Evolutionary conservation across 2,329 filamentous ascomycete species (phyloP).

Genomic region (Macrophomina pseudophaseolina): DNA sequence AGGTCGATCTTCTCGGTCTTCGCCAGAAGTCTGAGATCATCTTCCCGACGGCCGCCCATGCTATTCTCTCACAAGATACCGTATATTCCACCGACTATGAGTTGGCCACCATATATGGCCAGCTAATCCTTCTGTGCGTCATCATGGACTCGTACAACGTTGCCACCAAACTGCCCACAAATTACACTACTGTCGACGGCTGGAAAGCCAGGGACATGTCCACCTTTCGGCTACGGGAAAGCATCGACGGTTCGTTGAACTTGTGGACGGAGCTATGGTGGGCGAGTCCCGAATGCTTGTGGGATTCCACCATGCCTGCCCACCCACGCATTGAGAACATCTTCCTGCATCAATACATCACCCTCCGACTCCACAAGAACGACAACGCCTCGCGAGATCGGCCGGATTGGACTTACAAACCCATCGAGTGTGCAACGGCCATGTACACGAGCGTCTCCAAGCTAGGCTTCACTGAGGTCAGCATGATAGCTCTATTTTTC

Average conservation of each 20-base stretch:
- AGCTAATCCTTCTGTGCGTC: slow-evolving; percentile 25
- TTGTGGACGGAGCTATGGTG: slow-evolving; percentile 26
- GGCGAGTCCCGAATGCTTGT: slow-evolving; percentile 15
- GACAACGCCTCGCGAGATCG: not conserved
- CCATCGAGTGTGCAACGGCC: slow-evolving; percentile 2
- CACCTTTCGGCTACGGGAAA: slow-evolving; percentile 1
- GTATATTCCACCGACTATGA: slow-evolving; percentile 24
- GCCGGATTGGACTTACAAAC: slow-evolving; percentile 5
- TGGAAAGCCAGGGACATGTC: slow-evolving; percentile 22
- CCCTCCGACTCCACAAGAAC: slow-evolving; percentile 13
- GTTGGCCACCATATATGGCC: slow-evolving; percentile 22
- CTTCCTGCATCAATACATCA: slow-evolving; percentile 21
- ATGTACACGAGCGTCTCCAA: slow-evolving; percentile 21
- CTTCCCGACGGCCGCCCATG: slow-evolving; percentile 23
- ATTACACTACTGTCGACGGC: slow-evolving; percentile 10
- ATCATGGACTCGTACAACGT: slow-evolving; percentile 20
- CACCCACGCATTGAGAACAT: slow-evolving; percentile 12
- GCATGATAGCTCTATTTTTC: not conserved
- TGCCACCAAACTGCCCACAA: slow-evolving; percentile 8
- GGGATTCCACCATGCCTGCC: slow-evolving; percentile 7
- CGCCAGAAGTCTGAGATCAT: slow-evolving; percentile 17
- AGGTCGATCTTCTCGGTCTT: not conserved
- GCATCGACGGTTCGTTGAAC: slow-evolving; percentile 9
- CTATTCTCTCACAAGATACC: slow-evolving; percentile 23
- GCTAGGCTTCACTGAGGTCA: slow-evolving; percentile 19